Evolutionary conservation across 2,329 filamentous ascomycete genomes (phyloP), one percentile per base, ranked within the genome.

Genomic region (Hypoxylon sp.): DNA sequence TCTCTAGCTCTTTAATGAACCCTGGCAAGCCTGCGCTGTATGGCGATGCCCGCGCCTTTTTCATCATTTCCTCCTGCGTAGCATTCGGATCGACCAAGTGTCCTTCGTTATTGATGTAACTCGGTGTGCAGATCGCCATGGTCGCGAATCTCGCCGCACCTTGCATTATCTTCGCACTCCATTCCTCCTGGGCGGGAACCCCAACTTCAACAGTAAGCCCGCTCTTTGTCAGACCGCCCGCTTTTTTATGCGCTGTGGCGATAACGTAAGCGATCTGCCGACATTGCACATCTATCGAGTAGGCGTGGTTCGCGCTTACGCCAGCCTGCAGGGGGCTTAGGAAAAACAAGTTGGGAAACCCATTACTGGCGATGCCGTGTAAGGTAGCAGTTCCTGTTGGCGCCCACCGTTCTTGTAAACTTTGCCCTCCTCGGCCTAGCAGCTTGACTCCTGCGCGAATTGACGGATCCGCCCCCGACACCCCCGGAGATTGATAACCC

Each of bases 301-400:
- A 56, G 39, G 56, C 52, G 51, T 76, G 73, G 70, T 75, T 75
- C 29, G 70, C 61, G 42, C 46, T 52, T 17, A 79, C 75, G 37
- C 77, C 81, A 0, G 77, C 72, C 75, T 88, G 86, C n/a, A 75
- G 61, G 0, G 80, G 72, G 11, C 82, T 82, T 0, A 81, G 73
- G 71, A 84, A 83, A 80, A 87, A 85, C 51, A 88, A 71, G 70
- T 90, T 90, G 1, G 87, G 87, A 65, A 89, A 89, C 0, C 80
- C 81, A 67, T 78, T 77, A 0, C 79, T 82, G 4, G 80, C 75
- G 5, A 84, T 75, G 9, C 86, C 87, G 74, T 90, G 87, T 0
- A 89, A 78, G 0, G 87, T 89, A 0, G 78, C 72, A 0, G 84
- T 73, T 0, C 84, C 85, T 0, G 80, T 63, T 1, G 42, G 35